Evolutionary conservation across 2,329 filamentous ascomycete genomes (phyloP), one percentile per base, ranked within the genome.

Genomic region (Rutstroemia sp.): DNA sequence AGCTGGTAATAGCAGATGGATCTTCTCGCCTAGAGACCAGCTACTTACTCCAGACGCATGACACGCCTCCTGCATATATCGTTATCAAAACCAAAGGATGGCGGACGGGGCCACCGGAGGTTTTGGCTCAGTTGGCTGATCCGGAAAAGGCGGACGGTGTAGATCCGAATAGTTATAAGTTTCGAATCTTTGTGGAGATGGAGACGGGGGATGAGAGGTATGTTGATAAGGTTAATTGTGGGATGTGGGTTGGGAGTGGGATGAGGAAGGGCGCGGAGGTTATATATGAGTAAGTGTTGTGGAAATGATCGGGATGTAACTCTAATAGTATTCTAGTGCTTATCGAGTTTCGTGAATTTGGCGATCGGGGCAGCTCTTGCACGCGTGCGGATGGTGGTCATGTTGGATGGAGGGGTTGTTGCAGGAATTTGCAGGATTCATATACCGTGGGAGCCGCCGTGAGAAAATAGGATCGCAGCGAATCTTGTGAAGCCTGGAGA

Each of bases 151-250:
- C 66, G 1, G 66, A 67, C 48, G 52, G 52, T 16, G 63, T 67
- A 9, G 67, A 68, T 54, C 66, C 67, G 2, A 64, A 59, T 34
- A 61, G 54, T 54, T 78, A 78, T 60, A 74, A 73, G 57, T 78
- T 78, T 60, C 73, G 75, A 59, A 69, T 78, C 62, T 77, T 76
- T 57, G 72, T 76, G 57, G 76, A 74, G 17, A 74, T 78, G 69
- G 76, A 78, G 64, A 78, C 76, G 21, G 70, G 74, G 3, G 76
- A 78, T 65, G 73, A 75, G 63, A 71, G 76, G 30, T 78, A 78
- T 61, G 70, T 70, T 48, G 74, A 76, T 54, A 73, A 73, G 56
- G 71, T 78, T 23, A 78, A 78, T 64, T 76, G 73, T 63, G 76
- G 75, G 5, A 69, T 78, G 52, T 78, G 76, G 76, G 71, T 78